phyloP scores from a whole-genome alignment of 2,329 filamentous ascomycete species.

The Chrysoporthe austroafricana region DNA sequence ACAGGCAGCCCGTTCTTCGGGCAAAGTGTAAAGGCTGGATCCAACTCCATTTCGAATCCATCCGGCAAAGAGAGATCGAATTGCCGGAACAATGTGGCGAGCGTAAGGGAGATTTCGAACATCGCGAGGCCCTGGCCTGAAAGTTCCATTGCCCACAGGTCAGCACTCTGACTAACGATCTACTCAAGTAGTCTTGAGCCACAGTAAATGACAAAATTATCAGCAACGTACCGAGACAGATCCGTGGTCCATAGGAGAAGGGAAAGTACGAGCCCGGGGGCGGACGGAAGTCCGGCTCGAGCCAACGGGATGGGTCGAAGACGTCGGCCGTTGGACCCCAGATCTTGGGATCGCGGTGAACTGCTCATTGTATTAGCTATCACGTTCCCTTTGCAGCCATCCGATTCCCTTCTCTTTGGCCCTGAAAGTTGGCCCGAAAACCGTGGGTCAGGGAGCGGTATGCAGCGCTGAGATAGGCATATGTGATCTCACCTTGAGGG shows the following conservation, averaged over 20 bases:
- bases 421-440: no score
- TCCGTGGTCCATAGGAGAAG: conserved; percentile 6
- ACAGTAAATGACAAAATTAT: background rate
- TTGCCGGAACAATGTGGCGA: conserved; percentile 7
- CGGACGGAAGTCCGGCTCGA: conserved; percentile 8
- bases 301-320: conserved; percentile 12
- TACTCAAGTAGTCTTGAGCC: background rate
- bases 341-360: conserved; percentile 12
- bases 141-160: background rate
- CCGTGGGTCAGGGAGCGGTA: background rate
- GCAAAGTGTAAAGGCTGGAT: conserved; percentile 13
- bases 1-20: conserved; percentile 10
- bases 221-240: conserved; percentile 1
- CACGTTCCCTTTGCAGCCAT: background rate
- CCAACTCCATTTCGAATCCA: conserved; percentile 6
- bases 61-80: conserved; percentile 7
- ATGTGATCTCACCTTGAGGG: conserved; percentile 2
- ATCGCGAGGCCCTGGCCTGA: conserved; percentile 9
- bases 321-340: conserved; percentile 8
- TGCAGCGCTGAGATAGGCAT: background rate
- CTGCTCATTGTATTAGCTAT: background rate
- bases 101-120: conserved; percentile 9
- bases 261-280: conserved; percentile 11
- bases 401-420: background rate
- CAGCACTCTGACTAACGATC: background rate